Percentiles rank a stretch among this genome's conserved stretches.
Evolutionary conservation across 164 flowering plant genomes (phyloP).

Genomic region (Santalum album): DNA sequence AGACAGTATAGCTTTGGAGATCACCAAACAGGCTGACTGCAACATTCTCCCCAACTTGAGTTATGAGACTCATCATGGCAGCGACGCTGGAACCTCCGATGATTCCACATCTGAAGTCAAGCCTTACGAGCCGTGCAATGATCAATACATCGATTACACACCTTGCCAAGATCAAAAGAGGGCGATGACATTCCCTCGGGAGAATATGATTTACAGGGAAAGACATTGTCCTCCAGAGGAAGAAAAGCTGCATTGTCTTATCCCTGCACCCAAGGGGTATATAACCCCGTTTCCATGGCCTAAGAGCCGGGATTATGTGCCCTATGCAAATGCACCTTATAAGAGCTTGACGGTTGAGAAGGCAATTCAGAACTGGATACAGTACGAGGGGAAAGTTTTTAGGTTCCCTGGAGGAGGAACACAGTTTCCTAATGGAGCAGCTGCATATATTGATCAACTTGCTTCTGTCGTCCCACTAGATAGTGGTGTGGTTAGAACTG

Average conservation of each 20-base stretch:
- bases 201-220: conserved; percentile 44
- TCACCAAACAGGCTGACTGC: conserved; percentile 33
- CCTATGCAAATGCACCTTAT: conserved; percentile 48
- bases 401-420: conserved; percentile 54
- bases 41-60: conserved; percentile 25
- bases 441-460: conserved; percentile 43
- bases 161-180: conserved; percentile 49
- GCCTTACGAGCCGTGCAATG: conserved; percentile 30
- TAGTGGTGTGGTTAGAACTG: conserved; percentile 41
- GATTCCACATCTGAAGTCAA: conserved; percentile 14
- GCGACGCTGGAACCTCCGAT: conserved; percentile 10
- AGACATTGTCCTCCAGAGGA: conserved; percentile 45
- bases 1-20: conserved; percentile 36
- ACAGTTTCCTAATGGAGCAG: conserved; percentile 51
- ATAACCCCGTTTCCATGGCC: conserved; percentile 52
- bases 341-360: conserved; percentile 50
- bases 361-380: conserved; percentile 53
- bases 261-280: conserved; percentile 52
- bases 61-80: conserved; percentile 34
- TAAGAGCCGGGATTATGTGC: conserved; percentile 47
- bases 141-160: conserved; percentile 32
- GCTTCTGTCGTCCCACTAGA: conserved; percentile 43
- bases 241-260: conserved; percentile 40
- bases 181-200: conserved; percentile 46
- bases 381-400: conserved; percentile 45